phyloP scores from a whole-genome alignment of 108 stramenopile genomes.

The Pseudonitzschia multistriata region DNA sequence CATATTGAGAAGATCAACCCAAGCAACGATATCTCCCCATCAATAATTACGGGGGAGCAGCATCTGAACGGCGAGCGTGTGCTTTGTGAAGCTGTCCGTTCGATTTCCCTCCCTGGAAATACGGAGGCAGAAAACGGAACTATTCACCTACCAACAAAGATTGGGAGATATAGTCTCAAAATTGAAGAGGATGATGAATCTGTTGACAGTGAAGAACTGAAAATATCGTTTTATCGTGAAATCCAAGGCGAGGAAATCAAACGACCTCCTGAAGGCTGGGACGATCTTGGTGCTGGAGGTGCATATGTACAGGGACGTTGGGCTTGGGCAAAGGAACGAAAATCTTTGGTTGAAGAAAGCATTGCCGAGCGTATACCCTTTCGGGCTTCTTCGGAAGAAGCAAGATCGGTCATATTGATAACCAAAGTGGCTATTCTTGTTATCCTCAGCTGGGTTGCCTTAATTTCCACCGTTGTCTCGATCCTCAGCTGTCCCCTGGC shows the following conservation, averaged over 20 bases:
- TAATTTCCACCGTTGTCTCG: slow-evolving; percentile 38
- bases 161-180: slow-evolving; percentile 66
- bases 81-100: slow-evolving; percentile 18
- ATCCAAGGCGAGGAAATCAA: slow-evolving; percentile 57
- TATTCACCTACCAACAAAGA: slow-evolving; percentile 49
- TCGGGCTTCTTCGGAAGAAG: slow-evolving; percentile 30
- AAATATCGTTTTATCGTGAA: slow-evolving; percentile 76
- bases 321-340: slow-evolving; percentile 76
- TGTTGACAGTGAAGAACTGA: slow-evolving; percentile 7
- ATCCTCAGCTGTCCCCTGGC: slow-evolving; percentile 50
- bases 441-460: slow-evolving; percentile 66
- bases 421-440: slow-evolving; percentile 49
- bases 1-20: slow-evolving; percentile 16
- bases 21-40: background rate
- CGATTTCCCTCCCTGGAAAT: slow-evolving; percentile 31
- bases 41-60: slow-evolving; percentile 28
- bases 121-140: background rate
- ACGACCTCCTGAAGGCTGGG: slow-evolving; percentile 89
- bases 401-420: slow-evolving; percentile 15
- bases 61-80: slow-evolving; percentile 52
- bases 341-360: slow-evolving; percentile 68
- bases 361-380: slow-evolving; percentile 67
- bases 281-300: slow-evolving; percentile 82
- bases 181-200: slow-evolving; percentile 13
- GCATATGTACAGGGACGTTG: slow-evolving; percentile 83